Percentiles rank a stretch among this genome's conserved stretches.
Evolutionary conservation across 306 rosid species (phyloP).

Genomic region (Sicyos baderoa): DNA sequence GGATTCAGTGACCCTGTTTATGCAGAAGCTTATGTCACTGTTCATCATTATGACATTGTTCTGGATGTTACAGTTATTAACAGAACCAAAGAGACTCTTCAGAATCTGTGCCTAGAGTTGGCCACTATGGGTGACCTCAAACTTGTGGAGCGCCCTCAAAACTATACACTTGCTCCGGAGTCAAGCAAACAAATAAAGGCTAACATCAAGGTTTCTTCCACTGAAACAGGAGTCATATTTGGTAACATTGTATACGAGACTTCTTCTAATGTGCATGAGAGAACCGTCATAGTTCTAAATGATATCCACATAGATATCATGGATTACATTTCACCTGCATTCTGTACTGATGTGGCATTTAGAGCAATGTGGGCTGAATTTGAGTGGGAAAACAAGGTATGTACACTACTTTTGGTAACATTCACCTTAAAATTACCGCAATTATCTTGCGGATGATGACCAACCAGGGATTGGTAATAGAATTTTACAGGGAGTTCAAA

Average conservation of each 20-base stretch:
- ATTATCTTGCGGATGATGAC: conserved; percentile 1
- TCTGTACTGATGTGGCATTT: conserved; percentile 82
- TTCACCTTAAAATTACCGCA: conserved; percentile 15
- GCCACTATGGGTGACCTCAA: conserved; percentile 99
- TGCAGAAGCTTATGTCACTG: conserved; percentile 98
- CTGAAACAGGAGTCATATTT: conserved; percentile 93
- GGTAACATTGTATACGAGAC: conserved; percentile 95
- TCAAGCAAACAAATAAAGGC: conserved; percentile 96
- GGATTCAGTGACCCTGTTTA: conserved; percentile 99
- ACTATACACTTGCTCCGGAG: conserved; percentile 93
- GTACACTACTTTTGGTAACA: conserved; percentile 11
- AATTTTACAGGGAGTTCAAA: neutral
- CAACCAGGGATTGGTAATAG: neutral
- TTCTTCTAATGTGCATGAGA: conserved; percentile 83
- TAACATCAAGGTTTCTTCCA: conserved; percentile 94
- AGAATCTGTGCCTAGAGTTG: conserved; percentile 94
- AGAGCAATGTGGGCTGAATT: conserved; percentile 99
- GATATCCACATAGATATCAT: conserved; percentile 99
- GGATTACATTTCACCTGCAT: conserved; percentile 98
- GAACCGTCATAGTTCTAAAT: conserved; percentile 85
- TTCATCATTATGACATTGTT: conserved; percentile 89
- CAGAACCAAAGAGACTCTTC: conserved; percentile 92
- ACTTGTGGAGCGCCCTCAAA: conserved; percentile 98
- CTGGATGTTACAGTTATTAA: conserved; percentile 97
- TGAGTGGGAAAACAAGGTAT: conserved; percentile 99